Conservation (phyloP, 1,139 yeast genomes). For the Debaryomycetaceae sp. region DNA sequence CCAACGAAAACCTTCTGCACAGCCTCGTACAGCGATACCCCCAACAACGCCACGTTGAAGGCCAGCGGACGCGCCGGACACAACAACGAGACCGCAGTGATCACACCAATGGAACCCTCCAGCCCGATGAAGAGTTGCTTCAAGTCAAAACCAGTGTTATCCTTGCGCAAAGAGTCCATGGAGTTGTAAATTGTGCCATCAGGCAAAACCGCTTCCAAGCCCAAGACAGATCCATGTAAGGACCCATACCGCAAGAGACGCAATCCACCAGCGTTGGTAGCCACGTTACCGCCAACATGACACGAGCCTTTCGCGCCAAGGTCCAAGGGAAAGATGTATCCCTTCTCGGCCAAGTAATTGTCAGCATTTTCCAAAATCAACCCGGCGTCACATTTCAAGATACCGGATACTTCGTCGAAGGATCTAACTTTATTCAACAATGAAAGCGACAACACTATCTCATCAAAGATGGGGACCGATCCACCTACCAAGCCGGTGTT, state of each 20-base stretch:
- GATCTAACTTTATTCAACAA: constrained; percentile 75
- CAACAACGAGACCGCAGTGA: constrained; percentile 84
- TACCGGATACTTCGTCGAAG: constrained; percentile 80
- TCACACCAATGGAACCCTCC: constrained; percentile 87
- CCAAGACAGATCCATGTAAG: constrained; percentile 86
- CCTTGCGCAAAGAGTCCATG: constrained; percentile 81
- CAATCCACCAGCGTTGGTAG: constrained; percentile 96
- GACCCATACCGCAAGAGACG: constrained; percentile 87
- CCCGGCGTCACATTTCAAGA: constrained; percentile 87
- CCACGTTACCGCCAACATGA: constrained; percentile 92
- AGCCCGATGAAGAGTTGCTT: constrained; percentile 91
- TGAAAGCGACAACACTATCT: constrained; percentile 67
- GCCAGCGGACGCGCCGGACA: constrained; percentile 92
- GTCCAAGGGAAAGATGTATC: constrained; percentile 90
- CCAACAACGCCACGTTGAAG: constrained; percentile 84
- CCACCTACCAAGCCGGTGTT: constrained; percentile 97
- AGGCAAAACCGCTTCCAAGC: constrained; percentile 87
- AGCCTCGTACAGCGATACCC: constrained; percentile 72
- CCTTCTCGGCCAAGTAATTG: constrained; percentile 68
- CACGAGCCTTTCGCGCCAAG: constrained; percentile 97
- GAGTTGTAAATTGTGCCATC: constrained; percentile 82
- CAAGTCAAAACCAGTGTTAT: constrained; percentile 90
- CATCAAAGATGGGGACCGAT: constrained; percentile 89
- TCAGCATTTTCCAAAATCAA: constrained; percentile 85
- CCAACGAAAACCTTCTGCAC: constrained; percentile 79